Evolutionary conservation across 371 early-diverging fungal genomes (phyloP), one percentile per base, ranked within the genome.

Genomic region (Mucor irregularis): DNA sequence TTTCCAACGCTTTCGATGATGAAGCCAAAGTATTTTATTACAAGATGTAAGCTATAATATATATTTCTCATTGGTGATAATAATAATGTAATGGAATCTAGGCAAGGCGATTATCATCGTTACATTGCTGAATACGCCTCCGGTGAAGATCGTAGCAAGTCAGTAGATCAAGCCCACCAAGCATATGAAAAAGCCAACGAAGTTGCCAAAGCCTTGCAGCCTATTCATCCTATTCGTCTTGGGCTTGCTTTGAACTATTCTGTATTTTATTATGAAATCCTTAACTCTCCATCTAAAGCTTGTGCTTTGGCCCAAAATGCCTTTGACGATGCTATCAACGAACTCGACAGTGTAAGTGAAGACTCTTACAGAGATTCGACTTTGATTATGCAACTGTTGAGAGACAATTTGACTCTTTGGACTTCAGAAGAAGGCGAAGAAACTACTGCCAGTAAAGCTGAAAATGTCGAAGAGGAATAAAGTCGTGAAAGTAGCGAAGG

Each of bases 301-400:
- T 98, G 99, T 84, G 93, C 94, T 63, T 83, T 99, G 62, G 99
- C 99, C 75, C 97, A 97, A 82, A 90, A 91, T 73, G 98, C 99
- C 9, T 99, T 99, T 76, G 99, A 99, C 79, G 97, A 98, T 61
- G 99, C 99, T 61, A 99, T 99, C 79, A 67, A 71, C 26, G 99
- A 98, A 79, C 83, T 99, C 64, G 99, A 99, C 84, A 92, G 91
- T 63, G 84, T 99, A 52, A 90, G 90, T 69, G 99, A 99, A 81
- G 99, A 99, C 71, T 93, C 94, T 60, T 99, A 99, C 94, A 99
- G 98, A 88, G 99, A 99, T 83, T 95, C 95, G 46, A 99, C 99
- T 29, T 86, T 99, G 58, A 99, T 99, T 82, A 99, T 99, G 99
- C 99, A 99, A 82, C 85, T 99, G 52, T 87, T 99, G 63, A 87